Evolutionary conservation across 805 yeast species (phyloP), one percentile per base, ranked within the genome.

Genomic region (Wickerhamomyces pijperi): DNA sequence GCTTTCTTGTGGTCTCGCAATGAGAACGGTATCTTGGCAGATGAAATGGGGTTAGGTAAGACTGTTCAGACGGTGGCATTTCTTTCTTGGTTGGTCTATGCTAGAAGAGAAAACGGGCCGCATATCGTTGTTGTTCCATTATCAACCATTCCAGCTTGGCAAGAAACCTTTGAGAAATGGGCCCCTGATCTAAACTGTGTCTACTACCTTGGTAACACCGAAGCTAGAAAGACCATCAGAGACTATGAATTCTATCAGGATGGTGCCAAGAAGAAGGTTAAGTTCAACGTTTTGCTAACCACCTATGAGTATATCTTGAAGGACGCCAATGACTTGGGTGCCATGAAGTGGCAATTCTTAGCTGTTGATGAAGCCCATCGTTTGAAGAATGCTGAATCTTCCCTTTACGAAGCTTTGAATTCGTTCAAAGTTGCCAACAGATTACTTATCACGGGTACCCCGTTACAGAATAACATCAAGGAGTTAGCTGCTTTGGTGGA

Each of bases 301-400:
- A 92, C 99, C 3, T 92, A 92, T 57, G 99, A 92, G 64, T 92
- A 92, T 57, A 88, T 92, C 47, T 70, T 92, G 55, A 92, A 92
- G 54, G 99, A 92, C 59, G 69, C 87, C 34, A 49, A 66, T 19
- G 94, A 83, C 44, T 70, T 92, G 38, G 95, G 96, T 4, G 56
- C 74, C 21, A 74, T 92, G 42, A 82, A 74, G 58, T 92, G 99
- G 99, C 97, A 88, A 57, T 92, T 82, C 56, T 63, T 94, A 48
- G 98, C 98, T 2, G 97, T 92, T 19, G 99, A 92, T 60, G 99
- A 92, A 64, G 99, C 98, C 5, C 99, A 92, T 63, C 73, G 98
- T 55, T 69, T 92, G 55, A 92, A 92, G 51, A 92, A 92, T 56
- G 84, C 95, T 0, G 97, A 88, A 57, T 78, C 92, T 21, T 88